Base-by-base conservation (phyloP, 208 protist genomes). In the Acanthamoeba healyi region DNA sequence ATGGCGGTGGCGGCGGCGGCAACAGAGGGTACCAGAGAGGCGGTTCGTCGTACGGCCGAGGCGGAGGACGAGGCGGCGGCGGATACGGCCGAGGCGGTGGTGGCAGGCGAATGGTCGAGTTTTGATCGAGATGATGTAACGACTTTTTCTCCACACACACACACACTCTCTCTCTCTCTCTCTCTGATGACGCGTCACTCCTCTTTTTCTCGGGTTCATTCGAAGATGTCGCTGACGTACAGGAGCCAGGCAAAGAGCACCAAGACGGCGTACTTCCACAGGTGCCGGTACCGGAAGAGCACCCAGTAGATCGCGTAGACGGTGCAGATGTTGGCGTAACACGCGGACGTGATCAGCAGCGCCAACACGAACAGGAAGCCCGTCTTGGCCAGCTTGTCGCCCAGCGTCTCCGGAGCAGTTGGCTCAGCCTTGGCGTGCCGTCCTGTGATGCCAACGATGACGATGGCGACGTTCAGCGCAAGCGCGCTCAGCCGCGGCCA, bases 211-310 rank as follows among this genome's bases (percentile, higher is more conserved):
- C 44, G 12, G 46, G 17, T 51, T 15, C 14, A 51, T 51, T 15
- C 1, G 46, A 51, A 7, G 46, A 51, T 1, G 46, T 15, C 17
- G 51, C 51, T 58, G 51, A 6, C 6, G n/a, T 17, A 36, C 5
- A 79, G n/a, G 36, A 79, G 36, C 1, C 1, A 12, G 19, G 70
- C 70, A 26, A 79, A 79, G 70, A 79, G 2, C 4, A 42, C 38
- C 19, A 38, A 44, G 22, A 44, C 34, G 36, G 38, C 70, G 70
- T 79, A 79, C 70, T 79, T 79, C 70, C 70, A 79, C 38, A 79
- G 70, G 38, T 44, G n/a, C 70, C 36, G 54, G 74, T 29, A 84
- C 1, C 74, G 74, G 74, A 58, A 84, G 42, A 84, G 42, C 42
- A 84, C 38, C 19, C 42, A 36, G 74, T 84, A 84, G 42, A 56